Base-by-base conservation (phyloP, 139 green algal species). In the Micromonas commoda region DNA sequence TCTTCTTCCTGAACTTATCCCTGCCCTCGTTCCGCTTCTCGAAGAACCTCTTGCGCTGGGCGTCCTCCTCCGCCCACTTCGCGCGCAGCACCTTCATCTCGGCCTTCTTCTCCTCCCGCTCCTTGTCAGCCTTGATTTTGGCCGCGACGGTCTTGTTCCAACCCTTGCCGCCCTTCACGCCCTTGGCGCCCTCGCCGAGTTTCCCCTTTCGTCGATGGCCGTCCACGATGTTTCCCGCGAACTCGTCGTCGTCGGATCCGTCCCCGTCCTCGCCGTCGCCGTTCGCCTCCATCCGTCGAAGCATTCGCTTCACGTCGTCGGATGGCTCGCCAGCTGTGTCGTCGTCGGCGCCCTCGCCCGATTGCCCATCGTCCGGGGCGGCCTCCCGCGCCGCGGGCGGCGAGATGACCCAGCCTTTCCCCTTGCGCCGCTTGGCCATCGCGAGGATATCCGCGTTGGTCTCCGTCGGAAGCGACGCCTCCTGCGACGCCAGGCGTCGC, bases 1-100 rank as follows among this genome's bases (percentile, higher is more conserved):
- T 92, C 66, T 78, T 82, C 75, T 89, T 88, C 52, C 77, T 9
- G 45, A 57, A 57, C 9, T 57, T 57, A 9, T 16, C 45, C 9
- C 45, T 9, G 9, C 16, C 45, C 45, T 57, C 16, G 16, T 57
- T 57, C 45, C 45, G 9, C 45, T 57, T 57, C 45, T 57, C 45
- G 45, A 57, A 57, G 45, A 57, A 57, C 45, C 9, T 16, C 45
- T 57, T 57, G 9, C 45, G 45, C 45, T 9, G 9, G 9, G 9
- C 16, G 16, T 57, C 45, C 16, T 57, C 45, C 45, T 57, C 45
- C 45, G 45, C 45, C 45, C 45, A 57, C 16, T 57, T 57, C 9
- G 45, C 45, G 45, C 45, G 45, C 45, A 57, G 45, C 45, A 23
- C 45, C 45, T 9, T 57, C 45, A 57, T 57, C 45, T 57, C 45